Evolutionary conservation across 129 eudicot species (phyloP), one percentile per base, ranked within the genome.

Genomic region (Artemisia argyi): DNA sequence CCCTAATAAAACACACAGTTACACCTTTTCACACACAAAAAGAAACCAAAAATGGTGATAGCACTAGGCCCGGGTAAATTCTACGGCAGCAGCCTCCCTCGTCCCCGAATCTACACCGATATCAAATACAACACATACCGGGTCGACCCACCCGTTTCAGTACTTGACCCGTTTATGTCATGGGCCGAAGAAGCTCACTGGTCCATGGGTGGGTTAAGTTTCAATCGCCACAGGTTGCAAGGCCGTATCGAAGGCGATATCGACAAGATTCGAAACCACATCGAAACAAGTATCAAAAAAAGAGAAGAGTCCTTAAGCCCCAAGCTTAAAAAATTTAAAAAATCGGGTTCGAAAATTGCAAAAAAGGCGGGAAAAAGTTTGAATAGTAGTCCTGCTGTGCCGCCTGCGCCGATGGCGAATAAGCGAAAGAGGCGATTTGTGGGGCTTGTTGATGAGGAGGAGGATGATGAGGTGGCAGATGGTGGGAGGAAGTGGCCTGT

Each of bases 101-200:
- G 98, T 16, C 98, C 98, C 0, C 78, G 94, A 0, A 10, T 80
- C 73, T 90, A 87, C 88, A 84, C 92, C 17, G 96, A 94, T 65
- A 59, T 88, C 55, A 94, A 80, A 61, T 79, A 80, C 76, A 89
- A 69, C 81, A 60, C 77, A 1, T 76, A 72, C 0, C 77, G 97
- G 58, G 86, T 94, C 39, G 97, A 94, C 55, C 99, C 99, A 24
- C 97, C 97, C 0, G 70, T 63, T 5, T 66, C 99, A 0, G 91
- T 94, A 9, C 63, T 69, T 4, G 99, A 88, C 35, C 89, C 99
- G 13, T 54, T 94, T 0, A 69, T 94, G 82, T 73, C 86, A 42
- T 94, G 99, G 99, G 96, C 97, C 0, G 73, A 83, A 15, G 96
- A 90, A 51, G 99, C 99, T 5, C 99, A 90, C 65, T 90, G 97